Conservation (phyloP, 805 yeast species). For the Suhomyces pyralidae region DNA sequence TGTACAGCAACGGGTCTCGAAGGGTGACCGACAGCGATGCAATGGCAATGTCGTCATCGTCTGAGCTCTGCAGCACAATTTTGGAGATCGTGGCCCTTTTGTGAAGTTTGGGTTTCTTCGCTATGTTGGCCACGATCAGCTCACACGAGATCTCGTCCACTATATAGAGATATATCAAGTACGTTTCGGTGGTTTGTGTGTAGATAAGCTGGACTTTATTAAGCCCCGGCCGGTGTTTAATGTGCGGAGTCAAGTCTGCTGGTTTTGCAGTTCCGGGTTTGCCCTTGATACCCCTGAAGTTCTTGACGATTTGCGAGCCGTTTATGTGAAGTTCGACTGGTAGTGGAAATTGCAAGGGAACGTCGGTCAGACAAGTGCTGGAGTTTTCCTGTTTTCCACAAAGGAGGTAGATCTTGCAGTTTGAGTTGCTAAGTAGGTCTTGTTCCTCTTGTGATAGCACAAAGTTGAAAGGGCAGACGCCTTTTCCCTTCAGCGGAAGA, state of each 20-base stretch:
- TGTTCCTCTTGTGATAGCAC: constrained; percentile 43
- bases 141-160: constrained; percentile 41
- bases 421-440: constrained; percentile 23
- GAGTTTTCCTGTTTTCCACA: constrained; percentile 43
- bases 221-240: constrained; percentile 25
- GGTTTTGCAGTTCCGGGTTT: constrained; percentile 79
- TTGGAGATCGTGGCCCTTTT: constrained; percentile 48
- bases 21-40: constrained; percentile 65
- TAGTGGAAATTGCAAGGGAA: constrained; percentile 60
- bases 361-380: constrained; percentile 25
- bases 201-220: constrained; percentile 55
- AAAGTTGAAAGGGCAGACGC: constrained; percentile 35
- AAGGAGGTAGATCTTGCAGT: constrained; percentile 46
- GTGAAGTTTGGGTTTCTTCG: constrained; percentile 50
- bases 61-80: constrained; percentile 38
- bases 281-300: constrained; percentile 66
- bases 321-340: constrained; percentile 70
- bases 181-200: constrained; percentile 53
- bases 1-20: constrained; percentile 75
- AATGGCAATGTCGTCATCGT: constrained; percentile 68
- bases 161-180: constrained; percentile 53
- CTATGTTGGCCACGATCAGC: constrained; percentile 16
- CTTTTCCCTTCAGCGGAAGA: constrained; percentile 45
- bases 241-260: constrained; percentile 62
- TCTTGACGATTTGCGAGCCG: constrained; percentile 40